Evolutionary conservation across 139 green algal species (phyloP), one percentile per base, ranked within the genome.

Genomic region (Gonium pectorale): DNA sequence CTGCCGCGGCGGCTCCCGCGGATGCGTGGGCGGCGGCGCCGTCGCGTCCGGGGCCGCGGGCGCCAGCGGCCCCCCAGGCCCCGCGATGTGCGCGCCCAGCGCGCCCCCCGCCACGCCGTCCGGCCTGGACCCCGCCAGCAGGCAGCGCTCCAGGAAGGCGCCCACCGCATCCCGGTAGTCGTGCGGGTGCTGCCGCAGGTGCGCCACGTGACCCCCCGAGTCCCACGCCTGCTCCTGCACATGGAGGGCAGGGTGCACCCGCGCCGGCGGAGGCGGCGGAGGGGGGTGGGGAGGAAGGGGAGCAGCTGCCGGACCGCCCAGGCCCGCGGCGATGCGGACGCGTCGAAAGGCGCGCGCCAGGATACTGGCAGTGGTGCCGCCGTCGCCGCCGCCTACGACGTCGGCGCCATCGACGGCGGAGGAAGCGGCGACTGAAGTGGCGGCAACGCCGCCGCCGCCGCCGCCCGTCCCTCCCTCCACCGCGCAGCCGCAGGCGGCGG

Each of bases 141-240:
- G 31, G n/a, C 77, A 74, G 19, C 60, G 29, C 24, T 19, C 43
- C 41, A 83, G 77, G 77, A 83, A 74, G 22, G 60, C 77, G 31
- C 7, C 60, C 44, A 64, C 77, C 40, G 64, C 60, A 19, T 22
- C 38, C 24, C 60, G 43, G 77, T 83, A 83, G 31, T 83, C 37
- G 22, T 43, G 43, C 21, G 43, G 7, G 33, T 83, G 77, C 27
- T 40, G 15, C 44, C 77, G 60, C 62, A 83, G 59, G 43, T 83
- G 77, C 17, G 62, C 77, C 62, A 83, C 77, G 77, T 83, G 77
- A 43, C 22, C 21, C 31, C 62, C 73, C 0, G 7, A 6, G 26
- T 51, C 77, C 77, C 77, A 83, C 26, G 38, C 77, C 60, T 83
- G 77, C 43, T 83, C 77, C 62, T 31, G 31, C 17, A 73, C 62